phyloP scores from a whole-genome alignment of 768 basidiomycete species.

The Leccinum arenicola region DNA sequence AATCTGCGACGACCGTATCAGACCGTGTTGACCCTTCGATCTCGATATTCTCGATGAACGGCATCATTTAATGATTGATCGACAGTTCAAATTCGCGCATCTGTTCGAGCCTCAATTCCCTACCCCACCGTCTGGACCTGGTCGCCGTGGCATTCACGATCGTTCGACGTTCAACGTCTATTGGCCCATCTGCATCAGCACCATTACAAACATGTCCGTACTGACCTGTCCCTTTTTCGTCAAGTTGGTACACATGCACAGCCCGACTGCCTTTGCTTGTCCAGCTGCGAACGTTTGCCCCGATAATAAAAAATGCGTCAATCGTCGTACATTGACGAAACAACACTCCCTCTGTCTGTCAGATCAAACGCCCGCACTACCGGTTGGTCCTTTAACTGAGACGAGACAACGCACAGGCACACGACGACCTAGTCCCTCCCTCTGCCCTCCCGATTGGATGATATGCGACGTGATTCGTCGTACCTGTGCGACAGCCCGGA shows the following conservation, averaged over 20 bases:
- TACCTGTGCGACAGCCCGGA: constrained; percentile 3
- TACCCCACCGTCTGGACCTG: background rate
- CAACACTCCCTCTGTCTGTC: background rate
- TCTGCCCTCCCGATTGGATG: background rate
- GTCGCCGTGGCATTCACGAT: background rate
- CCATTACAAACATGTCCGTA: background rate
- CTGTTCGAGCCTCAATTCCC: background rate
- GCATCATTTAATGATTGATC: constrained; percentile 4
- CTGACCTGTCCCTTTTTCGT: background rate
- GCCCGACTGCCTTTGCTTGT: background rate
- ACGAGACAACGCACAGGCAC: constrained; percentile 3
- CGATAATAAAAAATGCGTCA: background rate
- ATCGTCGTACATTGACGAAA: background rate
- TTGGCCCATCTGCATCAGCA: background rate
- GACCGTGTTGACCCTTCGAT: constrained; percentile 1
- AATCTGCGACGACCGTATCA: background rate
- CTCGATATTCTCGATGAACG: background rate
- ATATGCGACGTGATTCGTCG: constrained; percentile 1
- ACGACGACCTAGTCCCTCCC: constrained; percentile 1
- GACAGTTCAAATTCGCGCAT: background rate
- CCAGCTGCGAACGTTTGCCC: background rate
- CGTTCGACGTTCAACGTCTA: background rate
- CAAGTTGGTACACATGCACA: constrained; percentile 1
- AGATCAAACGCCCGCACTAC: background rate
- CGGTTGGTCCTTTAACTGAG: background rate